A percentile compares a stretch with the other conserved stretches of the same genome.
Evolutionary conservation across 2,329 filamentous ascomycete genomes (phyloP).

Genomic region (Clonostachys chloroleuca): DNA sequence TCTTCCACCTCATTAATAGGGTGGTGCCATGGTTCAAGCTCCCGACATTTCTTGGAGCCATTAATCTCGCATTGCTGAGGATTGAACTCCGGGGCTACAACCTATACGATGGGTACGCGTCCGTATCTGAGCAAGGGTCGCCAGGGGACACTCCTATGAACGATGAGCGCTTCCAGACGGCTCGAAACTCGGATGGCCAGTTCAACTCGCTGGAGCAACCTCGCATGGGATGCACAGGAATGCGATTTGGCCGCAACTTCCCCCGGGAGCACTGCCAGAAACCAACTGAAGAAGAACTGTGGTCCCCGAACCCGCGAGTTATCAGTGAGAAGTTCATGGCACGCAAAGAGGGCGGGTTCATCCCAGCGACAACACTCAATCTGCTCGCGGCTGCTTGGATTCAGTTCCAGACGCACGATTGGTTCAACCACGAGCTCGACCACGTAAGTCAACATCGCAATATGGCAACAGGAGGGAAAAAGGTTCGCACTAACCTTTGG

Average conservation of each 20-base stretch:
- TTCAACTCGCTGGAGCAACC: slow-evolving; percentile 33
- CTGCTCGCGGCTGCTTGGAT: slow-evolving; percentile 42
- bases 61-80: slow-evolving; percentile 33
- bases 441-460: slow-evolving; percentile 6
- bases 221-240: slow-evolving; percentile 36
- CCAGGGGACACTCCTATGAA: slow-evolving; percentile 14
- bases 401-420: slow-evolving; percentile 41
- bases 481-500: not conserved
- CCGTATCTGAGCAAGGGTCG: slow-evolving; percentile 25
- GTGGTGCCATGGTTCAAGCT: slow-evolving; percentile 34
- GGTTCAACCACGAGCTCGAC: slow-evolving; percentile 22
- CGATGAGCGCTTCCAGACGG: slow-evolving; percentile 21
- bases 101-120: slow-evolving; percentile 31
- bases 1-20: slow-evolving; percentile 30
- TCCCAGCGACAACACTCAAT: slow-evolving; percentile 37
- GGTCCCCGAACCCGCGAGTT: slow-evolving; percentile 34
- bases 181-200: slow-evolving; percentile 35
- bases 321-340: slow-evolving; percentile 35
- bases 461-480: not conserved
- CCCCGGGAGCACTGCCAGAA: slow-evolving; percentile 23
- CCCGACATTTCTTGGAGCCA: slow-evolving; percentile 27
- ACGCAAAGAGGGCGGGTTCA: slow-evolving; percentile 27
- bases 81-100: slow-evolving; percentile 36
- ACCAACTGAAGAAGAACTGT: slow-evolving; percentile 32
- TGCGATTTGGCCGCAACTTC: slow-evolving; percentile 39